A percentile compares a stretch with the other conserved stretches of the same genome.
Conservation (phyloP, 2,329 filamentous ascomycete genomes). For the Sodiomyces alkalinus region DNA sequence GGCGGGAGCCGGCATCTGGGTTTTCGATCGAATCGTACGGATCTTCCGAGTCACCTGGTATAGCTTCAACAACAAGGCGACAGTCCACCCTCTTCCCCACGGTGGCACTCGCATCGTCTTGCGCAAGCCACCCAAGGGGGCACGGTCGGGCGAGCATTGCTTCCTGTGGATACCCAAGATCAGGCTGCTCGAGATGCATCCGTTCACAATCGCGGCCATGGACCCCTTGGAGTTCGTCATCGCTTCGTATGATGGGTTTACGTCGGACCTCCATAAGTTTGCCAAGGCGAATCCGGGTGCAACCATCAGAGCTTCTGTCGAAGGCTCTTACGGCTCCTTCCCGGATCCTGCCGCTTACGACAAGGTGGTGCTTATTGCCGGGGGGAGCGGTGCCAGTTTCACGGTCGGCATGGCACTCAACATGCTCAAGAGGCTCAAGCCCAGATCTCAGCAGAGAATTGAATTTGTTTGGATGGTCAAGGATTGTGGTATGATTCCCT, state of each 20-base stretch:
- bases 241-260: conserved; percentile 40
- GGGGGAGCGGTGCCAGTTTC: conserved; percentile 45
- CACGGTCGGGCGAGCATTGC: conserved; percentile 42
- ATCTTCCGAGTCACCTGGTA: conserved; percentile 25
- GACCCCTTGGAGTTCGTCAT: conserved; percentile 43
- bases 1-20: conserved; percentile 31
- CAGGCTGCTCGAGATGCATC: conserved; percentile 42
- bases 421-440: conserved; percentile 15
- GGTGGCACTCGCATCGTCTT: conserved; percentile 40
- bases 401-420: conserved; percentile 23
- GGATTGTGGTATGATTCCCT: conserved; percentile 16
- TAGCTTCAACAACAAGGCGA: conserved; percentile 34
- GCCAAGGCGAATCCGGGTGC: conserved; percentile 26
- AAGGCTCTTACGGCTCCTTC: conserved; percentile 38
- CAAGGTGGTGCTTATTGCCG: conserved; percentile 11
- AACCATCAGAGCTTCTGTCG: conserved; percentile 28
- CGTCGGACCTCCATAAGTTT: conserved; percentile 29
- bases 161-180: conserved; percentile 49
- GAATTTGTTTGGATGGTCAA: conserved; percentile 26
- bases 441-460: conserved; percentile 12
- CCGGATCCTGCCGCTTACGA: conserved; percentile 23
- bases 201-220: conserved; percentile 43
- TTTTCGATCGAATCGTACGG: conserved; percentile 33
- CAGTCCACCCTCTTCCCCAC: conserved; percentile 35
- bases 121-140: conserved; percentile 28